Evolutionary conservation across 352 stramenopile species (phyloP).

Genomic region (Globisporangium lucens): DNA sequence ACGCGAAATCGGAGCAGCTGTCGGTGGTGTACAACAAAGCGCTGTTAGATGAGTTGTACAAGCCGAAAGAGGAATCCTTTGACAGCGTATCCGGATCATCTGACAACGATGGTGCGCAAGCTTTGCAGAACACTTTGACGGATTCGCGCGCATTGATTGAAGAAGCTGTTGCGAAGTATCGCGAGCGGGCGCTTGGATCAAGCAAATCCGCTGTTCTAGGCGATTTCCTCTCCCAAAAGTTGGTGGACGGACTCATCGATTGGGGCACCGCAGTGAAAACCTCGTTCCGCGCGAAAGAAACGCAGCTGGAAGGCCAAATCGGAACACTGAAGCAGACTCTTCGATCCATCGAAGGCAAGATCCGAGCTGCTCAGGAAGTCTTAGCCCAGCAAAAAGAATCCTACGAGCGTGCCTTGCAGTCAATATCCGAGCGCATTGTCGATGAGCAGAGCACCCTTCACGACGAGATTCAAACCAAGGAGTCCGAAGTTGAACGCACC

Average conservation of each 20-base stretch:
- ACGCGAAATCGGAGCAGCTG: constrained; percentile 29
- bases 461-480: constrained; percentile 60
- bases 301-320: constrained; percentile 34
- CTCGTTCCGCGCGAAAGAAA: constrained; percentile 44
- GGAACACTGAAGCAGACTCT: constrained; percentile 42
- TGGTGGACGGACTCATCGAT: constrained; percentile 52
- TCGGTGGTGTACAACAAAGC: constrained; percentile 46
- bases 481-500: constrained; percentile 53
- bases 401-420: constrained; percentile 55
- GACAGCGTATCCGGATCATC: constrained; percentile 10
- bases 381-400: constrained; percentile 61
- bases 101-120: constrained; percentile 28
- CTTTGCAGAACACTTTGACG: constrained; percentile 36
- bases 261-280: constrained; percentile 51
- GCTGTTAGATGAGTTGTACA: constrained; percentile 43
- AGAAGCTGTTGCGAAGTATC: constrained; percentile 42
- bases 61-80: constrained; percentile 14
- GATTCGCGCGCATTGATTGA: constrained; percentile 36
- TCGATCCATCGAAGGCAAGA: constrained; percentile 51
- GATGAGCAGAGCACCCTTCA: constrained; percentile 43
- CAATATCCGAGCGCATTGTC: constrained; percentile 45
- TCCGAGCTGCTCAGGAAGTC: constrained; percentile 51
- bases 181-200: constrained; percentile 27
- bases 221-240: constrained; percentile 45
- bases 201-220: constrained; percentile 31